Conservation (phyloP, 192 early-diverging fungal species). For the Mortierella hygrophila region DNA sequence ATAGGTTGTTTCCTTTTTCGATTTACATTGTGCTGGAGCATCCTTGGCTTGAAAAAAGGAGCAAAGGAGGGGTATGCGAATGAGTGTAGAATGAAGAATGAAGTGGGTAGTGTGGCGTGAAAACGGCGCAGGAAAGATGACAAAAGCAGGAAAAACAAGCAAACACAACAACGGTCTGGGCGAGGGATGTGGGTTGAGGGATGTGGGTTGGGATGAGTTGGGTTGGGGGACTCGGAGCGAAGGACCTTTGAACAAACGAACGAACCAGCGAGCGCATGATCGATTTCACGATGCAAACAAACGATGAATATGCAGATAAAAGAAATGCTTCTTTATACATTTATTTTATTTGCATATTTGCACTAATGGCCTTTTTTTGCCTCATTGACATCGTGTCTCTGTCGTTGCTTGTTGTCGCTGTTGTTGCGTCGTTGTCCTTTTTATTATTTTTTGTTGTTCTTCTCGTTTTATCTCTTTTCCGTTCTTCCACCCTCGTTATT, state of each 20-base stretch:
- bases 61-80: neutral
- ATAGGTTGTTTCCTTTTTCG: no score
- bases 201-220: neutral
- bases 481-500: slow-evolving; percentile 5
- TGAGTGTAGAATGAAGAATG: neutral
- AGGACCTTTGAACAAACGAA: no score
- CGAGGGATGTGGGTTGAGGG: neutral
- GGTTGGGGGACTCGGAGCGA: neutral
- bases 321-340: no score
- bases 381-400: neutral
- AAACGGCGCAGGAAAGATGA: neutral
- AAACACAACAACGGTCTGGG: neutral
- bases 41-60: no score
- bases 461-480: slow-evolving; percentile 2
- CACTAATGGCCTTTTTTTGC: neutral
- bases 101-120: neutral
- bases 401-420: neutral
- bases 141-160: neutral
- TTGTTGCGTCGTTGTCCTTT: neutral
- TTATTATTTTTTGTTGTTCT: slow-evolving; percentile 8
- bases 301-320: no score
- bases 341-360: neutral
- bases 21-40: no score
- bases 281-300: no score
- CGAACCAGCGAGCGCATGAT: no score